Conservation (phyloP, 2,329 filamentous ascomycete species). For the Colletotrichum phormii region DNA sequence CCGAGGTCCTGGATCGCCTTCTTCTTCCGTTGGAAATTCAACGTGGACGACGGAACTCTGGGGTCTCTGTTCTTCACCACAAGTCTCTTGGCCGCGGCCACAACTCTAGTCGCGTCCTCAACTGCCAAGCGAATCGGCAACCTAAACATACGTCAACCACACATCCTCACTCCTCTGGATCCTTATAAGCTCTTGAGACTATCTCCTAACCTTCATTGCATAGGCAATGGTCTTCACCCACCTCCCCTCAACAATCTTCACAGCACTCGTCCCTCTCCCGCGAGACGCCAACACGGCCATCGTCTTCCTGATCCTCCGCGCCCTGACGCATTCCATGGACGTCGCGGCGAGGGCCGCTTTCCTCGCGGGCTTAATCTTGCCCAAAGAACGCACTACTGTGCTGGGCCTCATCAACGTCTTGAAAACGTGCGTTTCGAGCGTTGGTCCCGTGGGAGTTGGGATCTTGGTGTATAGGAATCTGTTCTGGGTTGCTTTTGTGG, state of each 20-base stretch:
- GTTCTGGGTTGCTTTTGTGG: neutral
- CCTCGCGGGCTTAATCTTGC: neutral
- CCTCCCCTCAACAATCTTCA: neutral
- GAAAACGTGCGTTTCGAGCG: neutral
- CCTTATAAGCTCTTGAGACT: neutral
- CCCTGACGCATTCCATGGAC: neutral
- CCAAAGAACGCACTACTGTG: neutral
- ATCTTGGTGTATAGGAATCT: neutral
- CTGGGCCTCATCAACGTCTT: neutral
- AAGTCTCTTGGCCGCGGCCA: neutral
- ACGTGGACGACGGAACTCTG: neutral
- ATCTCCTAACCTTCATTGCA: neutral
- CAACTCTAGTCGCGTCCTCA: neutral
- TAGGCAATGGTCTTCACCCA: neutral
- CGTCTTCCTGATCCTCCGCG: neutral
- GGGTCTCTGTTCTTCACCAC: neutral
- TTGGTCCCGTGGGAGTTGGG: neutral
- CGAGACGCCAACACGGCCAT: neutral
- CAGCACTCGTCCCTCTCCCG: neutral
- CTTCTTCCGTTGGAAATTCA: neutral
- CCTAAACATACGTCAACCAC: neutral
- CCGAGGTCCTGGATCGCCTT: neutral
- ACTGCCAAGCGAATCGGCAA: neutral
- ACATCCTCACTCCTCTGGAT: fast-evolving
- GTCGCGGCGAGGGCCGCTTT: neutral